Evolutionary conservation across 805 yeast species (phyloP), one percentile per base, ranked within the genome.

Genomic region (Zygosaccharomyces lentus): DNA sequence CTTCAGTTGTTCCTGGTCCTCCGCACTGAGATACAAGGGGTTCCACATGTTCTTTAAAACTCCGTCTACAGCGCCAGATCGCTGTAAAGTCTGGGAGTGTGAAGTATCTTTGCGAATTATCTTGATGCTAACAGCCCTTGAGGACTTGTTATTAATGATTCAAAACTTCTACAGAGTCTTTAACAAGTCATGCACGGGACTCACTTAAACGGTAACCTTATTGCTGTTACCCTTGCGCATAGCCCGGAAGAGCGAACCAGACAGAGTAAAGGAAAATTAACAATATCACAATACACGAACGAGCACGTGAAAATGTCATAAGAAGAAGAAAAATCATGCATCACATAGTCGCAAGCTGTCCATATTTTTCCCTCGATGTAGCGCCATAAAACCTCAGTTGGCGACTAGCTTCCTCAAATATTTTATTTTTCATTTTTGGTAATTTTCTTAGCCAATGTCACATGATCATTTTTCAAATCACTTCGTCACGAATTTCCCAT

Each of bases 41-140:
- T 52, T 56, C 59, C 59, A 56, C 34, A 46, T 48, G 34, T 45
- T 46, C 29, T 46, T 38, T 27, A 31, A 38, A 12, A 23, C 41
- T 38, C 41, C 41, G 27, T 38, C 26, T 24, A 38, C 41, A 38
- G 41, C 41, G 41, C 41, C 23, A 38, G 41, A 38, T 38, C 41
- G 41, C 41, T 38, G 41, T 23, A 38, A 23, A 26, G 31, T 16
- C 27, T 26, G 41, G 31, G 41, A 23, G 31, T 38, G 31, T n/a
- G 41, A 26, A 6, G 41, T 26, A 23, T 38, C 31, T 32, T 38
- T 38, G 24, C 41, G 41, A 38, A 38, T 38, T 38, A 38, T 38
- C 16, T 38, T 38, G 41, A 19, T 19, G 21, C 21, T 5, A 19
- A 19, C 32, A 29, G 32, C 32, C 32, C 32, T 29, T 29, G 3